Evolutionary conservation across 495 filamentous ascomycete species (phyloP), one percentile per base, ranked within the genome.

Genomic region (Daldinia bambusicola): DNA sequence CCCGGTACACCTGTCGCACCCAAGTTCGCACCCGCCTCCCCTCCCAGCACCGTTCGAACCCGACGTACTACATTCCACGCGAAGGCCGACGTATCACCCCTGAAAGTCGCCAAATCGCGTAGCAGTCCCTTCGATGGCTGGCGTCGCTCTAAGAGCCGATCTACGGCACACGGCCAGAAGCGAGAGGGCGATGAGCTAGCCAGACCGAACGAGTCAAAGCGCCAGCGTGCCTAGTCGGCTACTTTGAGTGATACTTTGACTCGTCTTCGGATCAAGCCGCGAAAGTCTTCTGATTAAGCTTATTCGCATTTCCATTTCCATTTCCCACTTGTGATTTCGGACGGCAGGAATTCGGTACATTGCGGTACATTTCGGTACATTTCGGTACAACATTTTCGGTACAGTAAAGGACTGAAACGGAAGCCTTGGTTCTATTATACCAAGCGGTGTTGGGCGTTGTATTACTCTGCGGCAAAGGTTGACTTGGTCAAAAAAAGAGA

Each of bases 111-210:
- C 51, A 88, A 85, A 67, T 52, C 67, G 41, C 78, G 79, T 12
- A 91, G 79, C 9, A 91, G 89, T 71, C 89, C 90, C 0, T 93
- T 92, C 69, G 86, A 88, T 67, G 79, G 80, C 55, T 93, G 90
- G 89, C 81, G 82, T 41, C 85, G 89, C 18, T 86, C 84, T 66
- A 92, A 92, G 83, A 76, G 72, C 40, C 72, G 73, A 31, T 75
- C 74, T 58, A 71, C 40, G 43, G 70, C 51, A 32, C 71, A 22
- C 22, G 70, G 78, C 26, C 80, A 79, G 61, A 87, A 87, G 80
- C 82, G 85, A 67, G 70, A 76, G 26, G 84, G 78, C 4, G 83
- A 85, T 6, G 62, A 72, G 1, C 61, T 85, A 22, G 65, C 75
- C 20, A 67, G 67, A 48, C 67, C 66, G 12, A 66, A 66, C n/a